A percentile compares a stretch with the other conserved stretches of the same genome.
Evolutionary conservation across 2,329 filamentous ascomycete species (phyloP).

Genomic region (Botryotinia narcissicola): DNA sequence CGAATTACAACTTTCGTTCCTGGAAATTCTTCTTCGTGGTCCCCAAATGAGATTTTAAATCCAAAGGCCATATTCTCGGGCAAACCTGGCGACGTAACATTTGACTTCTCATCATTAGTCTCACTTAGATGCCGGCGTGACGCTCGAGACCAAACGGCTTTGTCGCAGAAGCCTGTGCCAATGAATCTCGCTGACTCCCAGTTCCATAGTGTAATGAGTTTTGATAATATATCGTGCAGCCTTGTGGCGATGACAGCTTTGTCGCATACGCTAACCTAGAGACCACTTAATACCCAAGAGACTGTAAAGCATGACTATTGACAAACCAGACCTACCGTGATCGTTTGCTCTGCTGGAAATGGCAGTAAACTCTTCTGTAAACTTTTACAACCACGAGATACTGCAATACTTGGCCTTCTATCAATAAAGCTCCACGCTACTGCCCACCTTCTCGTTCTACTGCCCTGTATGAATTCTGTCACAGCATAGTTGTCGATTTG

Average conservation of each 20-base stretch:
- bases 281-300: neutral
- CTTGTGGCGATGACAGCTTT: slow-evolving; percentile 19
- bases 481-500: slow-evolving; percentile 77
- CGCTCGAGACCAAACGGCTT: slow-evolving; percentile 38
- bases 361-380: slow-evolving; percentile 52
- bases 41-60: slow-evolving; percentile 51
- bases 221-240: slow-evolving; percentile 35
- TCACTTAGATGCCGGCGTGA: slow-evolving; percentile 41
- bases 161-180: slow-evolving; percentile 36
- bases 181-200: slow-evolving; percentile 32
- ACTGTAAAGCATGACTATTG: neutral
- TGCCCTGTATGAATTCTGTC: slow-evolving; percentile 74
- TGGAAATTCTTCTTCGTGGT: slow-evolving; percentile 40
- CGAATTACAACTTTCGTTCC: slow-evolving; percentile 53
- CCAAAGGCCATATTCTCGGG: slow-evolving; percentile 48
- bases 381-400: slow-evolving; percentile 39
- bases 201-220: slow-evolving; percentile 35
- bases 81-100: slow-evolving; percentile 35
- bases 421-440: slow-evolving; percentile 81
- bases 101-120: slow-evolving; percentile 29
- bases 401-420: slow-evolving; percentile 56
- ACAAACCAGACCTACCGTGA: slow-evolving; percentile 28
- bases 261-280: neutral
- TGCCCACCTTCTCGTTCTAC: slow-evolving; percentile 79
- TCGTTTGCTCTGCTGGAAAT: slow-evolving; percentile 50